Evolutionary conservation across 371 early-diverging fungal genomes (phyloP).

Genomic region (Apophysomyces ossiformis): DNA sequence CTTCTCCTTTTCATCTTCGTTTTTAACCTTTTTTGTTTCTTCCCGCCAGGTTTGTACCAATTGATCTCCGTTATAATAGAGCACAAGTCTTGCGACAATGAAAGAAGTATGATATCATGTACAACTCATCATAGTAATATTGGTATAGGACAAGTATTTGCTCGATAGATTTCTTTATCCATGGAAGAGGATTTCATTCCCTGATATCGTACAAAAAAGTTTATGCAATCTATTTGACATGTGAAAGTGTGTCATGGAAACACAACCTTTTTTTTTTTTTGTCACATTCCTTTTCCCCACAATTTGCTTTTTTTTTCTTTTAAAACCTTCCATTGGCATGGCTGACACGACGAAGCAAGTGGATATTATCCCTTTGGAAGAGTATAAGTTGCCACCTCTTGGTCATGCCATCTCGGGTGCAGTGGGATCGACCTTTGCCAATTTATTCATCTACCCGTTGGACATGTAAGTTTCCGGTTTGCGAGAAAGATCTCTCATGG

Average conservation of each 20-base stretch:
- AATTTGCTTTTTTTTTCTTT: slow-evolving; percentile 7
- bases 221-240: background rate
- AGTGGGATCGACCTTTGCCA: slow-evolving; percentile 61
- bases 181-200: too few relatives aligned
- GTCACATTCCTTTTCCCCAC: slow-evolving; percentile 4
- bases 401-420: slow-evolving; percentile 68
- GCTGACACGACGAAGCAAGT: slow-evolving; percentile 3
- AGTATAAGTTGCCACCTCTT: slow-evolving; percentile 61
- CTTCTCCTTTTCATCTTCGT: too few relatives aligned
- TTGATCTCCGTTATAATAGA: too few relatives aligned
- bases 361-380: slow-evolving; percentile 46
- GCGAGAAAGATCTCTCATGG: background rate
- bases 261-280: slow-evolving; percentile 8
- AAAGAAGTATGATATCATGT: background rate
- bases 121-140: too few relatives aligned
- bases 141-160: too few relatives aligned
- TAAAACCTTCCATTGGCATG: background rate
- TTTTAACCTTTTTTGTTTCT: too few relatives aligned
- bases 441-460: slow-evolving; percentile 63
- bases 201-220: too few relatives aligned
- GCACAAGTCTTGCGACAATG: too few relatives aligned
- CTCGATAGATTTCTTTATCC: too few relatives aligned
- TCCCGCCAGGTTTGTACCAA: too few relatives aligned
- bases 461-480: slow-evolving; percentile 47
- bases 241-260: background rate